These are phyloP conservation scores for Fremontodendron californicum DNA, from an alignment of 345 rosid genomes.

Conservation along the genomic window DNA sequence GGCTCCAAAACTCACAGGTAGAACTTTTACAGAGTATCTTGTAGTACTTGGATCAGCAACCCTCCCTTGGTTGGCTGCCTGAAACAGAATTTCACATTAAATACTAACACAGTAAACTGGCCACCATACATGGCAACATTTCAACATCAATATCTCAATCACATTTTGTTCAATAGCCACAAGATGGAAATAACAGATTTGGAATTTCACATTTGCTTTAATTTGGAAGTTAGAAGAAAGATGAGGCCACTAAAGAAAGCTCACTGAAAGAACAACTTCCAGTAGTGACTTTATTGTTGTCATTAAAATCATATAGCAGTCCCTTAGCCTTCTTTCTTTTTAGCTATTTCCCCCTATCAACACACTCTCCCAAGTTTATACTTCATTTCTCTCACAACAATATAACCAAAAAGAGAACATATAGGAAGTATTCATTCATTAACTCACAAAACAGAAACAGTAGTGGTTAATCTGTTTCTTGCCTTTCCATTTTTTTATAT, in stretches of 20 bases:
- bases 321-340: not conserved
- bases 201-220: not conserved
- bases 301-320: not conserved
- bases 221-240: not conserved
- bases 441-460: not conserved
- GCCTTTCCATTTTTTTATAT: not conserved
- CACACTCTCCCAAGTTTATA: not conserved
- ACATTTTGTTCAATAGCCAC: not conserved
- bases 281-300: not conserved
- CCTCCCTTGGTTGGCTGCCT: conserved; percentile 67
- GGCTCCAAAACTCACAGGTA: conserved; percentile 55
- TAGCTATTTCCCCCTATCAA: not conserved
- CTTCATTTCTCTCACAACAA: not conserved
- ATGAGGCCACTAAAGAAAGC: not conserved
- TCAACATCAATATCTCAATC: not conserved
- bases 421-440: not conserved
- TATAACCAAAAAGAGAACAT: not conserved
- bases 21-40: conserved; percentile 71
- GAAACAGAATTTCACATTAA: conserved; percentile 22
- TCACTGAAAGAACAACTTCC: not conserved
- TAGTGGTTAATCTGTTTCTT: not conserved
- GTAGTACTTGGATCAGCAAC: conserved; percentile 59
- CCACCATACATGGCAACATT: not conserved
- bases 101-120: not conserved
- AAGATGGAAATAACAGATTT: not conserved